Base-by-base conservation (phyloP, 495 filamentous ascomycete species). In the Hypomontagnella monticulosa region DNA sequence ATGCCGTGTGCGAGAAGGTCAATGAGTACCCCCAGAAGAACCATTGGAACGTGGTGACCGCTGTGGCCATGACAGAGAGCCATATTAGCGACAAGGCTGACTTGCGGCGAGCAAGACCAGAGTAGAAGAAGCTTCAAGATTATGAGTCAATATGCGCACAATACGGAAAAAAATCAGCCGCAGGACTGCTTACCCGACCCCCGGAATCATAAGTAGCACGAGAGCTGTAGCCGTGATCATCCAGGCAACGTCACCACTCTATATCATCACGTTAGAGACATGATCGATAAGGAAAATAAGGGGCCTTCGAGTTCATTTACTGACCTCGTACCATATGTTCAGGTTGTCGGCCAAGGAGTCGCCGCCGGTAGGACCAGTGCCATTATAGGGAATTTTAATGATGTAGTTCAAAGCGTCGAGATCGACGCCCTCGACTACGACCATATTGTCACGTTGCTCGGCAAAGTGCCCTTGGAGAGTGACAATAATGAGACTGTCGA, bases 11-110 rank as follows among this genome's bases (percentile, higher is more conserved):
- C 20, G 92, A 96, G 81, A 97, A 99, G 42, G 93, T 86, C 33
- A 99, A 81, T 3, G 93, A 97, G 75, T 94, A 98, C 37, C 95
- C 95, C 95, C 94, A 98, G 84, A 99, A 97, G 83, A 98, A 99
- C 94, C 95, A 99, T 77, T 98, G 94, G 80, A 99, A 97, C 19
- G 88, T 89, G 8, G 92, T 88, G 46, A 99, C 88, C 12, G 91
- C 93, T 16, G 90, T 88, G n/a, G 93, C 88, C 90, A 97, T 97
- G 74, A 98, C 82, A n/a, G 93, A 93, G 15, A 97, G 87, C 93
- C 93, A 97, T 77, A 99, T 93, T 66, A 98, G 82, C 6, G 93
- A 92, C 55, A 99, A 85, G 11, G 95, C 95, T 0, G 93, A 97
- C 83, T 98, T 99, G 73, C 95, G 85, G 59, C 95, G 89, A n/a